Evolutionary conservation across 495 filamentous ascomycete genomes (phyloP).

Genomic region (Aspergillus panamensis): DNA sequence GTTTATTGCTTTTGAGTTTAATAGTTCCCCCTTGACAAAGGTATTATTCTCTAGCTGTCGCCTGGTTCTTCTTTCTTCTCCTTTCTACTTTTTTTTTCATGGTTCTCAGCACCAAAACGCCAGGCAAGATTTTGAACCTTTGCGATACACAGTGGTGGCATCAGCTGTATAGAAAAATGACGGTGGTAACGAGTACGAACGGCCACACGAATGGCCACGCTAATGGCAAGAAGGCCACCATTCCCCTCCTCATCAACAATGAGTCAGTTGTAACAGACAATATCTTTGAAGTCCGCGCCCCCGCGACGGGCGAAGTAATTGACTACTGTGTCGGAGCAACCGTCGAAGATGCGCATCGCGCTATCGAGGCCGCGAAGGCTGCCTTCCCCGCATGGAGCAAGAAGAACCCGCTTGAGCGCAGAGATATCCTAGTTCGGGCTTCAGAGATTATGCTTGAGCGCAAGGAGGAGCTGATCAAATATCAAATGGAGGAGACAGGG

Average conservation of each 20-base stretch:
- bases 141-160: not conserved
- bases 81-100: not conserved
- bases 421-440: slow-evolving; percentile 68
- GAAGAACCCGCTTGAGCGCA: slow-evolving; percentile 56
- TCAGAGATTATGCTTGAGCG: slow-evolving; percentile 62
- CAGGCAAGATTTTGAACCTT: not conserved
- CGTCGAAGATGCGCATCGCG: slow-evolving; percentile 55
- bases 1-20: not conserved
- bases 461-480: slow-evolving; percentile 58
- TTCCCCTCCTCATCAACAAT: slow-evolving; percentile 74
- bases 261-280: slow-evolving; percentile 56
- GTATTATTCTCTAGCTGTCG: not conserved
- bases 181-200: not conserved
- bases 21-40: not conserved
- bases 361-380: slow-evolving; percentile 54
- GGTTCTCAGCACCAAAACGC: not conserved
- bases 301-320: slow-evolving; percentile 57
- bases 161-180: not conserved
- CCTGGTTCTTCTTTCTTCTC: not conserved
- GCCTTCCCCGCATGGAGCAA: slow-evolving; percentile 72
- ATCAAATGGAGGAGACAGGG: slow-evolving; percentile 69
- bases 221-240: slow-evolving; percentile 24
- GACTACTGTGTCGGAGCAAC: slow-evolving; percentile 61
- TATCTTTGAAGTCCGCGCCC: slow-evolving; percentile 65
- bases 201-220: slow-evolving; percentile 12